phyloP scores from a whole-genome alignment of 768 basidiomycete species.

The Mycena alexandri region DNA sequence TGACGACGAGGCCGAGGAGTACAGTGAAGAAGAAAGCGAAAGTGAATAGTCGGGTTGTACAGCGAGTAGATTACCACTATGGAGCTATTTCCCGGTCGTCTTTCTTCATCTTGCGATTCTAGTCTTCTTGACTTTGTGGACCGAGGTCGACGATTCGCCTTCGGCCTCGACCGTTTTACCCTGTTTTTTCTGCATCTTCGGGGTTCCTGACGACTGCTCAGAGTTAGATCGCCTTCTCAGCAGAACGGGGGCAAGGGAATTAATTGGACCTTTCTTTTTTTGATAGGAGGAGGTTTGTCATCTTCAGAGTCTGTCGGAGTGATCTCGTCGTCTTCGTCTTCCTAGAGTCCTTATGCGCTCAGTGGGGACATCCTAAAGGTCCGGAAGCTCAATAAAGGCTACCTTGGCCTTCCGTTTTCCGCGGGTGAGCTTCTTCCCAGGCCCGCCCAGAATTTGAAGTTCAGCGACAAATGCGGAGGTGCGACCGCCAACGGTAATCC shows the following conservation, averaged over 20 bases:
- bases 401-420: constrained; percentile 37
- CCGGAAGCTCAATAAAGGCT: constrained; percentile 17
- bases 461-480: constrained; percentile 81
- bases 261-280: constrained; percentile 26
- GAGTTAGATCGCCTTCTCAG: constrained; percentile 26
- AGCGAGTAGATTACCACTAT: constrained; percentile 35
- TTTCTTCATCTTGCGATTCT: constrained; percentile 31
- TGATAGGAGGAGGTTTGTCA: constrained; percentile 22
- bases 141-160: constrained; percentile 13
- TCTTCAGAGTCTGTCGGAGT: constrained; percentile 41
- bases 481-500: constrained; percentile 81
- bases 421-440: constrained; percentile 30
- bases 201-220: constrained; percentile 22
- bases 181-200: constrained; percentile 29
- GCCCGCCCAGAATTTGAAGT: constrained; percentile 60
- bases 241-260: constrained; percentile 5
- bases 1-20: constrained; percentile 74
- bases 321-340: constrained; percentile 38
- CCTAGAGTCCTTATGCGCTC: constrained; percentile 22
- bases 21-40: constrained; percentile 63
- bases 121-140: constrained; percentile 18
- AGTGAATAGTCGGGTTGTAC: constrained; percentile 66
- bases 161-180: constrained; percentile 15
- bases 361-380: constrained; percentile 14
- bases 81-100: constrained; percentile 9